A percentile compares a stretch with the other conserved stretches of the same genome.
Conservation (phyloP, 2,329 filamentous ascomycete species). For the Ceratocystis diversiconidia region DNA sequence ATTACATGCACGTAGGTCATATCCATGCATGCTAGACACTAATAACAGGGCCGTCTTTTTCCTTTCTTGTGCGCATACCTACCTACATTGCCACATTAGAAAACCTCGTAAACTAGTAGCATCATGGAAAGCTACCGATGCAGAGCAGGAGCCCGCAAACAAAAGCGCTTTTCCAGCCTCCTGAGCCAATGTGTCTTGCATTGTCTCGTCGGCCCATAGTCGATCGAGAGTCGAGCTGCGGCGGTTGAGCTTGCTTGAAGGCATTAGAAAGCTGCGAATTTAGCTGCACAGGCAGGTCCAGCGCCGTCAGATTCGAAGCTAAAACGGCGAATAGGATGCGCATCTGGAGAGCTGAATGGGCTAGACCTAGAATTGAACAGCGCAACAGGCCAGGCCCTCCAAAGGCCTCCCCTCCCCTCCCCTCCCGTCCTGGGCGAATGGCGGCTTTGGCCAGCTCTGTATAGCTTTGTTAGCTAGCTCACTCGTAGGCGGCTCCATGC, state of each 20-base stretch:
- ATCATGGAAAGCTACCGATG: background rate
- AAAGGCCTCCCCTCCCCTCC: too few species aligned
- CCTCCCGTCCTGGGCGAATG: background rate
- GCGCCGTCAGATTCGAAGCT: background rate
- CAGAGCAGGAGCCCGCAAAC: background rate
- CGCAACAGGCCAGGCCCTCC: background rate
- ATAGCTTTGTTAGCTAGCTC: background rate
- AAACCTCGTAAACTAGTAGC: background rate
- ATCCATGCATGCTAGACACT: background rate
- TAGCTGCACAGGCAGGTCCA: background rate
- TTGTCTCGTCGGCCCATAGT: background rate
- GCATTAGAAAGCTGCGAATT: background rate
- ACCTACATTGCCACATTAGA: background rate
- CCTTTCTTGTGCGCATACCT: background rate
- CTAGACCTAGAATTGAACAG: background rate
- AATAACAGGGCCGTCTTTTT: too few species aligned
- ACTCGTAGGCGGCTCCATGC: background rate
- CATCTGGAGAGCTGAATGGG: background rate
- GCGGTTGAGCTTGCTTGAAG: background rate
- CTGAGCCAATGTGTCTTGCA: background rate
- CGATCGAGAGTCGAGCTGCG: background rate
- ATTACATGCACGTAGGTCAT: too few species aligned
- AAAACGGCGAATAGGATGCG: background rate
- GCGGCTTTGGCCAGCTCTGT: background rate
- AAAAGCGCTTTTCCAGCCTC: background rate